Evolutionary conservation across 257 asterid genomes (phyloP).

Genomic region (Capsicum chinense): DNA sequence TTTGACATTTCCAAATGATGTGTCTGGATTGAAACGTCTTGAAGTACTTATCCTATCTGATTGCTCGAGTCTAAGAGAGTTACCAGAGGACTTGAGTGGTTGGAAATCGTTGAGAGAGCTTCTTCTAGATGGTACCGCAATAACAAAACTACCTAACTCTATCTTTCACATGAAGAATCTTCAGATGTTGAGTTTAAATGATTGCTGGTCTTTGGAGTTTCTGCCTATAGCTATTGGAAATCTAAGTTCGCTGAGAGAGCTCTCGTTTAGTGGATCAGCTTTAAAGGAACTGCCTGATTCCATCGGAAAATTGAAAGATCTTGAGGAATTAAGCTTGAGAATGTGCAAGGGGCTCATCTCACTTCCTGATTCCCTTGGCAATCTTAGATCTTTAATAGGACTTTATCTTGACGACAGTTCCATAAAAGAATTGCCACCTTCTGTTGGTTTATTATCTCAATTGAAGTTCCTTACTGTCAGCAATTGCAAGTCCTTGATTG

Average conservation of each 20-base stretch:
- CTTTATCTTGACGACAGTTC: conserved; percentile 33
- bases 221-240: conserved; percentile 40
- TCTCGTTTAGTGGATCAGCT: conserved; percentile 33
- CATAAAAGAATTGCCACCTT: conserved; percentile 34
- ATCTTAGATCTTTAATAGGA: conserved; percentile 37
- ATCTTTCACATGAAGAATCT: conserved; percentile 38
- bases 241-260: conserved; percentile 38
- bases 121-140: conserved; percentile 30
- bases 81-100: conserved; percentile 38
- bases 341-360: conserved; percentile 31
- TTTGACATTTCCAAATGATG: conserved; percentile 37
- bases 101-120: conserved; percentile 42
- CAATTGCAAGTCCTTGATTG: conserved; percentile 29
- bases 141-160: conserved; percentile 33
- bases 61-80: conserved; percentile 33
- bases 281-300: conserved; percentile 39
- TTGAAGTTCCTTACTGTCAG: conserved; percentile 34
- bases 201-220: conserved; percentile 31
- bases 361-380: conserved; percentile 42
- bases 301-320: conserved; percentile 34
- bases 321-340: conserved; percentile 36
- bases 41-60: conserved; percentile 46
- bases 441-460: conserved; percentile 40
- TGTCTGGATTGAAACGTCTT: conserved; percentile 44
- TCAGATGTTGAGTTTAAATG: conserved; percentile 35